Base-by-base conservation (phyloP, 805 yeast species). In the Kuraishia floccosa region DNA sequence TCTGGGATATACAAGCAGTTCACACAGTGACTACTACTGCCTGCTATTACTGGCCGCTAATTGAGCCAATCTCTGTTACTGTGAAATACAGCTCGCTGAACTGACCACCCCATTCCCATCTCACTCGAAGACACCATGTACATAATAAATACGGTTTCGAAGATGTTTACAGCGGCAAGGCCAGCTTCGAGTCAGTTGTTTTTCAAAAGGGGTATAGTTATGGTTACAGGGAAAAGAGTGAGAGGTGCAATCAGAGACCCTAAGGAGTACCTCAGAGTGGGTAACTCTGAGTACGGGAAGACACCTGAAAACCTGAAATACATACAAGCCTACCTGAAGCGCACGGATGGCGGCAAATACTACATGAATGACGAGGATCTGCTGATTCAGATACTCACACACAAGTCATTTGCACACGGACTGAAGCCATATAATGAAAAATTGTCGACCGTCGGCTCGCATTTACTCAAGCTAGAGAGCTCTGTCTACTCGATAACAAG, bases 381-480 rank as follows among this genome's bases (percentile, higher is more conserved):
- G 15, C 60, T 85, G 34, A 60, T 85, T 38, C 97, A 89, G 58
- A 75, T 83, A 25, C 60, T 87, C 44, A 87, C 96, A 5, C 96
- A 89, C 59, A 89, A 89, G 58, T 83, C 95, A 15, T 89, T 86
- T 63, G 94, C 93, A 4, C 93, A 84, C 56, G 96, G 95, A 7
- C 62, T 70, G 39, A 74, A 77, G 44, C 96, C 96, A 6, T 84
- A 82, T 58, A 89, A 87, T 57, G 96, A 86, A 50, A 81, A 79
- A 52, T 62, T 89, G 43, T 65, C 84, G 13, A 68, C 78, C 27
- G 58, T 84, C 50, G 96, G 93, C 12, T 49, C 67, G 23, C 78
- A 76, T 46, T 56, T 76, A 42, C 52, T 79, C 39, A 74, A 72
- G 47, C 58, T 65, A 30, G 50, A 46, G 33, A 53, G 64, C 25